These are phyloP conservation scores for Gleditsia sinensis DNA, from an alignment of 306 rosid genomes.

Conservation along the genomic window DNA sequence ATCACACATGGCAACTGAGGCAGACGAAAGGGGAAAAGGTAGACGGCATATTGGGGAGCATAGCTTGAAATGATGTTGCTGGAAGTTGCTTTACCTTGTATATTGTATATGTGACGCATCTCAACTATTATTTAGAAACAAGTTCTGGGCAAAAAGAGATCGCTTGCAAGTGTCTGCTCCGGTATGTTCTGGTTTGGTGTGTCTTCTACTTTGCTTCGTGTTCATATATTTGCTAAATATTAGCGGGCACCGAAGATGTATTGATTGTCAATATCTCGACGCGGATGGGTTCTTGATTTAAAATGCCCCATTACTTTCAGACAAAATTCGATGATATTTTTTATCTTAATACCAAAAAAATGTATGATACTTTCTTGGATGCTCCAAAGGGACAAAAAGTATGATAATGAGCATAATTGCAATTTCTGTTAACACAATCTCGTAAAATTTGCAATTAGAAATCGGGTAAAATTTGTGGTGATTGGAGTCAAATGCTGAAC, in stretches of 20 bases:
- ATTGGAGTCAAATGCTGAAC: background rate
- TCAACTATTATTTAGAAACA: background rate
- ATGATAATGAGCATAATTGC: background rate
- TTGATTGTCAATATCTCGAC: too few relatives aligned
- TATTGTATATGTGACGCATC: background rate
- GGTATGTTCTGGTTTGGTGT: background rate
- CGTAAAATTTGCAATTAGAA: background rate
- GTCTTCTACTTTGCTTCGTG: background rate
- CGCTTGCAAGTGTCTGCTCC: background rate
- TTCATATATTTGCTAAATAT: background rate
- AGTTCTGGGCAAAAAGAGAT: background rate
- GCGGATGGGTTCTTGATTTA: too few relatives aligned
- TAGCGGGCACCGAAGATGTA: background rate
- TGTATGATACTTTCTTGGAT: background rate
- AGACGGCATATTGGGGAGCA: constrained; percentile 6
- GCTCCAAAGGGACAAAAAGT: too few relatives aligned
- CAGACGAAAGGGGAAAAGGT: background rate
- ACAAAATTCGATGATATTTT: too few relatives aligned
- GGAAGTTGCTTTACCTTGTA: background rate
- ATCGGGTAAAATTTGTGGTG: background rate
- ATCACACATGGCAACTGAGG: background rate
- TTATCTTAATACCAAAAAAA: too few relatives aligned
- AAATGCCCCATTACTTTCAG: too few relatives aligned
- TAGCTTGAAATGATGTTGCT: constrained; percentile 4
- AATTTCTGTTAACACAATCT: background rate